Evolutionary conservation across 1,284 basidiomycete species (phyloP).

Genomic region (Mrakiaceae sp.): DNA sequence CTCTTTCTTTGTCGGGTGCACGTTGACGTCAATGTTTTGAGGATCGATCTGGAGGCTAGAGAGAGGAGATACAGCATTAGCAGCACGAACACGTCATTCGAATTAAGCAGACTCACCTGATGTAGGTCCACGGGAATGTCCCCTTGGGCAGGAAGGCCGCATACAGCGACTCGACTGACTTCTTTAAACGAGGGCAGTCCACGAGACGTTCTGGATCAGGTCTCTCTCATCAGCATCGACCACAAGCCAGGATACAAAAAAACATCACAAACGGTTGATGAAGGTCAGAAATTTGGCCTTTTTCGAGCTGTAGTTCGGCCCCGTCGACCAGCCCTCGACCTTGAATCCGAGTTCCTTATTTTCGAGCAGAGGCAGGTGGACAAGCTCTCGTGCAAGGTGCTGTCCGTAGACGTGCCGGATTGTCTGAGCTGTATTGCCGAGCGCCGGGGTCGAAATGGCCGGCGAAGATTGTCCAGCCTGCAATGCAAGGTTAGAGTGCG

Average conservation of each 20-base stretch:
- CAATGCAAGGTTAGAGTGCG: no score
- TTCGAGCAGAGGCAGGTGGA: slow-evolving; percentile 41
- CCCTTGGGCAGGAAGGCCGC: slow-evolving; percentile 82
- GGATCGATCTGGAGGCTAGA: slow-evolving; percentile 70
- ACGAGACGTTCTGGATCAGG: slow-evolving; percentile 74
- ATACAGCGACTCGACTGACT: slow-evolving; percentile 79
- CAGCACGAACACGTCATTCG: background rate
- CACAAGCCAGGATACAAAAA: background rate
- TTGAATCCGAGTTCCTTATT: slow-evolving; percentile 41
- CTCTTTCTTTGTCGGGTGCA: slow-evolving; percentile 95
- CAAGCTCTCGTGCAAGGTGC: slow-evolving; percentile 66
- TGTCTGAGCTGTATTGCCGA: slow-evolving; percentile 54
- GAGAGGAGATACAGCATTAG: slow-evolving; percentile 11
- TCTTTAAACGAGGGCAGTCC: slow-evolving; percentile 76
- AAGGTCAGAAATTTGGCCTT: slow-evolving; percentile 73
- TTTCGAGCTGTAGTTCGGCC: slow-evolving; percentile 80
- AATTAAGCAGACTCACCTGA: slow-evolving; percentile 47
- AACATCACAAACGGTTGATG: slow-evolving; percentile 69
- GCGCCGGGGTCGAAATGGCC: slow-evolving; percentile 71
- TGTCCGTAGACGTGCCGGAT: slow-evolving; percentile 77
- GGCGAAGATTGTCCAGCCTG: slow-evolving; percentile 60
- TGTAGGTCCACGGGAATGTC: slow-evolving; percentile 77
- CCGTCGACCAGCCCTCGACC: slow-evolving; percentile 66
- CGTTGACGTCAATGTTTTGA: slow-evolving; percentile 86
- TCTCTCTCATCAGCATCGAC: no score